Conservation (phyloP, 2,329 filamentous ascomycete genomes). For the Talaromyces sp. region DNA sequence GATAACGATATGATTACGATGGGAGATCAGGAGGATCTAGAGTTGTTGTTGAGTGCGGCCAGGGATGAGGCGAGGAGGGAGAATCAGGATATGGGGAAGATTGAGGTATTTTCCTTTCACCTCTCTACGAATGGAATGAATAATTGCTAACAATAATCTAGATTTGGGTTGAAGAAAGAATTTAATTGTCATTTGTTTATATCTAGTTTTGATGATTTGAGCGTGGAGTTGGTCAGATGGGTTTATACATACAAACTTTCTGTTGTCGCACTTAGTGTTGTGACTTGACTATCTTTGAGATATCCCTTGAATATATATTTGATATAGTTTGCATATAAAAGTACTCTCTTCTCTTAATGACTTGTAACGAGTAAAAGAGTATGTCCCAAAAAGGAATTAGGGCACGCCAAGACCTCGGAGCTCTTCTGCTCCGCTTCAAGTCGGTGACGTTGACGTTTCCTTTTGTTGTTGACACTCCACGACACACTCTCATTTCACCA, state of each 20-base stretch:
- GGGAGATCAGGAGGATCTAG: constrained; percentile 92
- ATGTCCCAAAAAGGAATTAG: constrained; percentile 2
- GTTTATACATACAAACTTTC: constrained; percentile 4
- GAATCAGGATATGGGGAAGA: constrained; percentile 79
- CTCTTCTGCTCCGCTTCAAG: neutral
- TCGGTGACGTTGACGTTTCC: constrained; percentile 20
- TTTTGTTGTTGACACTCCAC: neutral
- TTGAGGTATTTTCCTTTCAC: constrained; percentile 69
- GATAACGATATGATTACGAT: constrained; percentile 93
- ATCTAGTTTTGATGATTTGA: neutral
- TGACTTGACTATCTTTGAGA: constrained; percentile 9
- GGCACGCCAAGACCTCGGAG: constrained; percentile 17
- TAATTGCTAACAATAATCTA: constrained; percentile 1
- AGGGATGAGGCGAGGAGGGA: constrained; percentile 70
- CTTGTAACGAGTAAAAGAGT: neutral
- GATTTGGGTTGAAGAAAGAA: constrained; percentile 26
- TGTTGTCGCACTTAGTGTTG: neutral
- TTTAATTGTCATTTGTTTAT: constrained; percentile 1
- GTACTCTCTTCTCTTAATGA: neutral
- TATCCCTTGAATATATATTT: constrained; percentile 2
- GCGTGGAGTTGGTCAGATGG: constrained; percentile 18
- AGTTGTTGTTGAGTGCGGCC: constrained; percentile 74
- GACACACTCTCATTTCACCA: too few relatives aligned
- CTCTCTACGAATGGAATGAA: neutral
- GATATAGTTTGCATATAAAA: neutral